These are phyloP conservation scores for Eustoma russellianum DNA, from an alignment of 257 asterid species.

Conservation along the genomic window DNA sequence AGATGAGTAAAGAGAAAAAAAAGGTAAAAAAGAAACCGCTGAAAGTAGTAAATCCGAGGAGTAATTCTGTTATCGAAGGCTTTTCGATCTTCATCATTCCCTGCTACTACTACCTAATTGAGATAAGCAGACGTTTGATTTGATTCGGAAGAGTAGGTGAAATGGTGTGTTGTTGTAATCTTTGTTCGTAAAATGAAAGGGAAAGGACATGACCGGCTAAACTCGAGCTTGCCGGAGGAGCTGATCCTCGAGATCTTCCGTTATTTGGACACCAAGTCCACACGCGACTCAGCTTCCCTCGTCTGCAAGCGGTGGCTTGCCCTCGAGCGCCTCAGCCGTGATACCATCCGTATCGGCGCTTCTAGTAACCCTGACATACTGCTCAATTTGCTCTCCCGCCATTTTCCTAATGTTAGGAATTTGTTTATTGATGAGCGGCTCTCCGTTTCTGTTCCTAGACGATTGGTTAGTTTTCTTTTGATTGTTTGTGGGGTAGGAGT, in stretches of 20 bases:
- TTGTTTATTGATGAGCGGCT: constrained; percentile 56
- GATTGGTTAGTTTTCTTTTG: constrained; percentile 26
- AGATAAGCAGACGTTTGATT: background rate
- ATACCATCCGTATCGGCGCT: constrained; percentile 62
- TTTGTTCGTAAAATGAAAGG: constrained; percentile 11
- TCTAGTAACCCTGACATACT: constrained; percentile 48
- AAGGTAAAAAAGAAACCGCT: too few relatives aligned
- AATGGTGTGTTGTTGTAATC: too few relatives aligned
- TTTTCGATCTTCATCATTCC: too few relatives aligned
- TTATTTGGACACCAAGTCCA: constrained; percentile 40
- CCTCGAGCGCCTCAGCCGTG: constrained; percentile 78
- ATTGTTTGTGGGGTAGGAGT: too few relatives aligned
- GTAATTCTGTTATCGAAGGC: too few relatives aligned
- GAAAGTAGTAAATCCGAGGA: too few relatives aligned
- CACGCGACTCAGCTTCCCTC: constrained; percentile 61
- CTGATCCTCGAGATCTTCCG: constrained; percentile 52
- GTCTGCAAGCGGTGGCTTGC: constrained; percentile 86
- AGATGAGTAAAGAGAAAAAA: too few relatives aligned
- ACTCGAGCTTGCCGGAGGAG: constrained; percentile 56
- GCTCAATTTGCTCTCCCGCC: constrained; percentile 37
- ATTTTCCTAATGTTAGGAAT: constrained; percentile 36
- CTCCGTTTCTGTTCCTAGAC: constrained; percentile 38
- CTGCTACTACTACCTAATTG: too few relatives aligned
- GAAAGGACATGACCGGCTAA: constrained; percentile 57
- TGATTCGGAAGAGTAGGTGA: background rate